Evolutionary conservation across 495 filamentous ascomycete species (phyloP).

Genomic region (Aspergillus conjunctus): DNA sequence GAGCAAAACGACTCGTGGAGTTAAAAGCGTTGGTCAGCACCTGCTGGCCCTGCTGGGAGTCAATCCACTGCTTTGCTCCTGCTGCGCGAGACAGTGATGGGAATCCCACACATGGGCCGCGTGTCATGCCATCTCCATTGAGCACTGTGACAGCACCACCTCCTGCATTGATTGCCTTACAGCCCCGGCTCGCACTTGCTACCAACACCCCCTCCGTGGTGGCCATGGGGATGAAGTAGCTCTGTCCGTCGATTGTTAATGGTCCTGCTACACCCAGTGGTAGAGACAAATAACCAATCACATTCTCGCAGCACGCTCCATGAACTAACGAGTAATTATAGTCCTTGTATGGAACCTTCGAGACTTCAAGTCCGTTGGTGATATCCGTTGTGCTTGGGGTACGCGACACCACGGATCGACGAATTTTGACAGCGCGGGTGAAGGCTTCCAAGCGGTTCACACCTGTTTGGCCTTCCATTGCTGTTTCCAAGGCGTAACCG

Average conservation of each 20-base stretch:
- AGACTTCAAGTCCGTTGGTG: constrained; percentile 70
- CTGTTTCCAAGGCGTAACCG: constrained; percentile 75
- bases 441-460: constrained; percentile 22
- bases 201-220: constrained; percentile 92
- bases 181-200: constrained; percentile 81
- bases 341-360: constrained; percentile 74
- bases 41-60: constrained; percentile 76
- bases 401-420: constrained; percentile 74
- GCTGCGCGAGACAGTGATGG: constrained; percentile 77
- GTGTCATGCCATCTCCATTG: constrained; percentile 88
- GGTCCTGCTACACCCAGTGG: constrained; percentile 87
- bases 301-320: constrained; percentile 92
- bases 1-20: constrained; percentile 83
- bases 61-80: constrained; percentile 85
- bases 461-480: constrained; percentile 54
- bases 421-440: constrained; percentile 81
- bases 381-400: constrained; percentile 71
- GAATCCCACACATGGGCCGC: constrained; percentile 84
- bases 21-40: constrained; percentile 84
- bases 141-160: constrained; percentile 87
- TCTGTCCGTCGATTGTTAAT: constrained; percentile 80
- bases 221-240: constrained; percentile 90
- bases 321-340: constrained; percentile 87
- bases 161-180: constrained; percentile 89
- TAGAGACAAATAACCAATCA: constrained; percentile 86